Evolutionary conservation across 768 basidiomycete species (phyloP), one percentile per base, ranked within the genome.

Genomic region (Rhodotorula kratochvilovae): DNA sequence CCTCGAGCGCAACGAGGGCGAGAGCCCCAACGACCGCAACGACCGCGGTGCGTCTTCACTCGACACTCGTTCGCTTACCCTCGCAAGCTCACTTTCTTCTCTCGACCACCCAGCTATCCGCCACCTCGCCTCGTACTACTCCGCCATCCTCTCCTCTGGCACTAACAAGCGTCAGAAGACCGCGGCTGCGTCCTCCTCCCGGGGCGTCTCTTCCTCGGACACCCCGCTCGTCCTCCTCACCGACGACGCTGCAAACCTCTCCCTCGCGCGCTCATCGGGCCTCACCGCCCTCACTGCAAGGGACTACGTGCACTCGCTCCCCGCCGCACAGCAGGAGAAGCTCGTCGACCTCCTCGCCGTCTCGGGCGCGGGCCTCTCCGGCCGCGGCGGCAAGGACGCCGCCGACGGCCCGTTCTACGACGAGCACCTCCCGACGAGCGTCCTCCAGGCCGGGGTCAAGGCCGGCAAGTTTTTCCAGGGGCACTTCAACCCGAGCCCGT

Each of bases 11-110:
- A 77, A 68, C 72, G 87, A 89, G 66, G 87, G 84, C 8, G 91
- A 94, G 81, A 87, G 87, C 0, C 91, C 92, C 0, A 98, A 98
- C 76, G 96, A 99, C 79, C 85, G 90, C 36, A 98, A 98, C 78
- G 96, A 98, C 79, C 83, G 96, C 85, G 89, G 93, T 91, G 68
- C 42, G 81, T 45, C 36, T 23, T 42, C 31, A 39, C 54, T 5
- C 31, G n/a, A 19, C 54, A 7, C n/a, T 25, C 61, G 11, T 25
- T 15, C 46, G 33, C 51, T 21, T 17, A 12, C 13, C 25, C 15
- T 15, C 8, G 31, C 65, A n/a, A 8, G 16, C 45, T 51, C 19
- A 51, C 10, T 31, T 45, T 51, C 48, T 25, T 12, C 21, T 56
- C 39, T 21, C 51, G 21, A 35, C 4, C 64, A 3, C 25, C 36